Evolutionary conservation across 2,329 filamentous ascomycete genomes (phyloP).

Genomic region (Cordyceps fumosorosea): DNA sequence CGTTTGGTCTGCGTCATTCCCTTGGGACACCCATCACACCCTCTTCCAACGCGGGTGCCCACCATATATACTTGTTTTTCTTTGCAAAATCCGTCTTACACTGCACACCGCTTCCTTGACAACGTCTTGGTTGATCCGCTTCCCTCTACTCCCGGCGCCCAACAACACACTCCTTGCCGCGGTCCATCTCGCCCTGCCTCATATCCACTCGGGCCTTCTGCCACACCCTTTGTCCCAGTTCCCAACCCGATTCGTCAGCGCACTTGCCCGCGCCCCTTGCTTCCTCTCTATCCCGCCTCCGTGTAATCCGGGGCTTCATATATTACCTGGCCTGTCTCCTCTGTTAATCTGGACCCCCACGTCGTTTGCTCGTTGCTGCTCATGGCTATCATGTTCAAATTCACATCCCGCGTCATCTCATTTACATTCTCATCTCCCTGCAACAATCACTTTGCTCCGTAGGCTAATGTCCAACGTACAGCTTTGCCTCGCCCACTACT

Average conservation of each 20-base stretch:
- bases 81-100: slow-evolving; percentile 3
- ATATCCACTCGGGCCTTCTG: slow-evolving; percentile 3
- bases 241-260: slow-evolving; percentile 3
- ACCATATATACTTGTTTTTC: not conserved
- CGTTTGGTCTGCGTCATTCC: not conserved
- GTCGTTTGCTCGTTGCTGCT: not conserved
- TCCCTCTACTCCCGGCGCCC: slow-evolving; percentile 6
- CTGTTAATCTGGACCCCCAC: not conserved
- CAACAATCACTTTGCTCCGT: not conserved
- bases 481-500: slow-evolving; percentile 65
- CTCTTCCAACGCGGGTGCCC: not conserved
- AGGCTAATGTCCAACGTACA: slow-evolving; percentile 37
- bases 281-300: not conserved
- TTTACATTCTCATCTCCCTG: not conserved
- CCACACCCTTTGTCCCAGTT: slow-evolving; percentile 7
- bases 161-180: slow-evolving; percentile 2
- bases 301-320: slow-evolving; percentile 8
- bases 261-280: not conserved
- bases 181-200: slow-evolving; percentile 7
- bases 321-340: not conserved
- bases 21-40: slow-evolving; percentile 3
- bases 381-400: slow-evolving; percentile 4
- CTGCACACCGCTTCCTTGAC: slow-evolving; percentile 9
- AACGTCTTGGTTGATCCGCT: slow-evolving; percentile 8
- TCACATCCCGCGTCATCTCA: slow-evolving; percentile 8